These are phyloP conservation scores for Cryphonectria carpinicola DNA, from an alignment of 2,329 filamentous ascomycete genomes.

Conservation along the genomic window DNA sequence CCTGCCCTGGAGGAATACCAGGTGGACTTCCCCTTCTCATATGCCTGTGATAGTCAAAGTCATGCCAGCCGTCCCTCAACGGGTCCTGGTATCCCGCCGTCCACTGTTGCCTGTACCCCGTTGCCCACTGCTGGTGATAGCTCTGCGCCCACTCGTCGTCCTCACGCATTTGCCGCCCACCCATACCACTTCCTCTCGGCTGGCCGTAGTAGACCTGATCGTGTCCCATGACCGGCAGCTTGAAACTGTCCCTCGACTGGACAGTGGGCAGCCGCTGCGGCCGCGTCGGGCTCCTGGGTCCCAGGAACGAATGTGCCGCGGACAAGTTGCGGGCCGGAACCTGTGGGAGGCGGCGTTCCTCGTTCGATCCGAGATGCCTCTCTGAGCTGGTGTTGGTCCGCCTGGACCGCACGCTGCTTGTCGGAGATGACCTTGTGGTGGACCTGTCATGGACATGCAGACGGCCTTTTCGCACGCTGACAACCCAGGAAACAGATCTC, in stretches of 20 bases:
- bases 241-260: constrained; percentile 1
- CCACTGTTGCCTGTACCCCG: constrained; percentile 8
- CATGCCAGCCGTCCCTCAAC: not conserved
- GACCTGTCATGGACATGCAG: not conserved
- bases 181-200: not conserved
- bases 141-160: constrained; percentile 9
- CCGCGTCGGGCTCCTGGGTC: not conserved
- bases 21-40: not conserved
- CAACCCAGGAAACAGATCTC: not conserved
- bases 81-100: constrained; percentile 4
- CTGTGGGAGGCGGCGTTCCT: not conserved
- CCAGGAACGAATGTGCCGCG: not conserved
- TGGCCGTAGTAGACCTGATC: not conserved
- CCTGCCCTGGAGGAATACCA: constrained; percentile 1
- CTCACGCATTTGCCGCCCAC: not conserved
- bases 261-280: not conserved
- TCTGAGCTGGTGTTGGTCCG: not conserved
- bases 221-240: not conserved
- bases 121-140: constrained; percentile 15
- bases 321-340: not conserved
- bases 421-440: not conserved
- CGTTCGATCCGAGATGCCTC: not conserved
- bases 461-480: not conserved
- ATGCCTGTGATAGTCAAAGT: not conserved
- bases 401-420: not conserved